phyloP scores from a whole-genome alignment of 1,284 basidiomycete genomes.

The Melampsora larici-populina region DNA sequence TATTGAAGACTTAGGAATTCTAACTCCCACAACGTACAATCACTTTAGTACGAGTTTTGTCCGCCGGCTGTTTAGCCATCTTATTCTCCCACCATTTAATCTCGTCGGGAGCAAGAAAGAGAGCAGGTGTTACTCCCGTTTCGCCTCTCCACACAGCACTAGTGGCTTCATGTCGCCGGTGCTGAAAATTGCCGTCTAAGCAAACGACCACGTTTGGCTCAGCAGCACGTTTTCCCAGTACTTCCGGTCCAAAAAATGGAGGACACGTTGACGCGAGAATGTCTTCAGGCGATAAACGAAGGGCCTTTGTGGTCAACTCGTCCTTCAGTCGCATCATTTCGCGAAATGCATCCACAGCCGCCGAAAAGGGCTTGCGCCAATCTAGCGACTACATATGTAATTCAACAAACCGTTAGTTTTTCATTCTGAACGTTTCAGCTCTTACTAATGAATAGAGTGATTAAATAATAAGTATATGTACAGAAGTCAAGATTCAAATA shows the following conservation, averaged over 20 bases:
- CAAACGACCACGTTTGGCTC: not conserved
- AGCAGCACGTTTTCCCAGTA: not conserved
- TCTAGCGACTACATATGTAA: not conserved
- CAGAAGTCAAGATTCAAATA: no score
- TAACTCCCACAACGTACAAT: no score
- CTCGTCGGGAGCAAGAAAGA: not conserved
- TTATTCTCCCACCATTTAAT: no score
- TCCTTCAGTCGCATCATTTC: not conserved
- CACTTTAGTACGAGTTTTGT: no score
- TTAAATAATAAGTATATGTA: no score
- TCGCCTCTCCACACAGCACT: not conserved
- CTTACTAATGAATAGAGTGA: no score
- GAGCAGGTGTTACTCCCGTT: not conserved
- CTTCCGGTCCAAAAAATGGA: not conserved
- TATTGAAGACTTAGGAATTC: no score
- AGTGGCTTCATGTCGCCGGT: not conserved
- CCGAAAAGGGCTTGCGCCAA: not conserved
- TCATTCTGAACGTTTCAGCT: no score
- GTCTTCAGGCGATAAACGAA: not conserved
- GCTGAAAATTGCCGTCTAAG: no score
- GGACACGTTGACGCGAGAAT: slow-evolving; percentile 7
- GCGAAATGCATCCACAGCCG: not conserved
- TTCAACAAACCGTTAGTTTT: no score
- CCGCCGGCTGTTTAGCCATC: no score
- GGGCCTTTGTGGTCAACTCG: not conserved